Base-by-base conservation (phyloP, 2,329 filamentous ascomycete species). In the Aspergillus ochraceus region DNA sequence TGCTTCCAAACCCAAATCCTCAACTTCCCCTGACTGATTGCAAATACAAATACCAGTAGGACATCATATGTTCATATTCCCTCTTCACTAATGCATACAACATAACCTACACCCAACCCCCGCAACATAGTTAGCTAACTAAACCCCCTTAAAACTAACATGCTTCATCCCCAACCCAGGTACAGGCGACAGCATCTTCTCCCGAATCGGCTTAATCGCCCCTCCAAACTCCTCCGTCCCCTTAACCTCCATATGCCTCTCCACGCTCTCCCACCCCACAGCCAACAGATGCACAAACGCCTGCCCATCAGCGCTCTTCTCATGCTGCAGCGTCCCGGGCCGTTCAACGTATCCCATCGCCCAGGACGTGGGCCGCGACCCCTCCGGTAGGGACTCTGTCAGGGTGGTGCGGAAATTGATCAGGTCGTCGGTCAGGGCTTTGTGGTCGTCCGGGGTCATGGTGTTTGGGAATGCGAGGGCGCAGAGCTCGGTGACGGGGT, bases 201-300 rank as follows among this genome's bases (percentile, higher is more conserved):
- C 74, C 60, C 78, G 76, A 63, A 85, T 60, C 30, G 75, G 68
- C 52, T 60, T 58, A 59, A 83, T 77, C 17, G 75, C 71, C 22
- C 74, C 69, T 36, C 66, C 69, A 67, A 85, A 86, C 26, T 70
- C 73, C 61, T 77, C 71, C 29, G 79, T 79, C 63, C 81, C 72
- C 56, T 77, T 72, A 32, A 77, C 82, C 52, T 70, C 70, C 75
- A 78, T 72, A 69, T 86, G 84, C 52, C 73, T 74, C 39, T 83
- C 79, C 20, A 81, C 73, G 64, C 74, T 81, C 54, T 79, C 71
- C 84, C 84, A 86, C 5, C 83, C 84, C 56, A 84, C 71, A 19
- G 76, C 74, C n/a, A 77, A 59, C 4, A 80, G 65, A 64, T 78
- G 77, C 57, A 78, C 69, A 57, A 76, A 76, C 11, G 77, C 81